These are phyloP conservation scores for Fistulifera pelliculosa DNA, from an alignment of 108 stramenopile genomes.

Conservation along the genomic window DNA sequence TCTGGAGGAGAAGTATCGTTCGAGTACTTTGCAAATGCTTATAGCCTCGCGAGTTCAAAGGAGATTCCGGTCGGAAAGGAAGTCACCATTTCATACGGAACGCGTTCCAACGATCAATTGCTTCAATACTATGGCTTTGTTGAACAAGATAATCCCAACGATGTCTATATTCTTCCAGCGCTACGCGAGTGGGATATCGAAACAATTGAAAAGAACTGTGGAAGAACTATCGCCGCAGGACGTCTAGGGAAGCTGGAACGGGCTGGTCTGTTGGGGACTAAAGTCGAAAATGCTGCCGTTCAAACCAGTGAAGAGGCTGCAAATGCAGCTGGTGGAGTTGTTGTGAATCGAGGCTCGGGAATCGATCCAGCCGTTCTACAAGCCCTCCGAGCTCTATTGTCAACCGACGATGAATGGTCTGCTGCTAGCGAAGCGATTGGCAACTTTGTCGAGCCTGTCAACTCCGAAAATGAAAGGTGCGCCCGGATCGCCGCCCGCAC, in stretches of 20 bases:
- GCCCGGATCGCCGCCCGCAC: conserved; percentile 53
- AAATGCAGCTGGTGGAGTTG: conserved; percentile 53
- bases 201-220: conserved; percentile 60
- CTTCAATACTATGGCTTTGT: conserved; percentile 94
- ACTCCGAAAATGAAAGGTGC: conserved; percentile 50
- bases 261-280: conserved; percentile 63
- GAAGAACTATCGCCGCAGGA: conserved; percentile 52
- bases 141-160: conserved; percentile 75
- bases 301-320: conserved; percentile 6
- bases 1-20: conserved; percentile 68
- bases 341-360: conserved; percentile 57
- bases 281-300: neutral
- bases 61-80: conserved; percentile 16
- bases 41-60: conserved; percentile 34
- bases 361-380: conserved; percentile 80
- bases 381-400: conserved; percentile 67
- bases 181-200: conserved; percentile 79
- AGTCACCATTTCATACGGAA: conserved; percentile 78
- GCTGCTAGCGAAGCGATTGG: conserved; percentile 70
- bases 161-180: conserved; percentile 84
- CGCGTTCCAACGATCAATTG: conserved; percentile 83
- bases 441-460: conserved; percentile 57
- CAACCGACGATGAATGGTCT: conserved; percentile 67
- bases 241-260: conserved; percentile 64
- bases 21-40: conserved; percentile 82